These are phyloP conservation scores for Tribonema minus DNA, from an alignment of 108 stramenopile genomes.

Conservation along the genomic window DNA sequence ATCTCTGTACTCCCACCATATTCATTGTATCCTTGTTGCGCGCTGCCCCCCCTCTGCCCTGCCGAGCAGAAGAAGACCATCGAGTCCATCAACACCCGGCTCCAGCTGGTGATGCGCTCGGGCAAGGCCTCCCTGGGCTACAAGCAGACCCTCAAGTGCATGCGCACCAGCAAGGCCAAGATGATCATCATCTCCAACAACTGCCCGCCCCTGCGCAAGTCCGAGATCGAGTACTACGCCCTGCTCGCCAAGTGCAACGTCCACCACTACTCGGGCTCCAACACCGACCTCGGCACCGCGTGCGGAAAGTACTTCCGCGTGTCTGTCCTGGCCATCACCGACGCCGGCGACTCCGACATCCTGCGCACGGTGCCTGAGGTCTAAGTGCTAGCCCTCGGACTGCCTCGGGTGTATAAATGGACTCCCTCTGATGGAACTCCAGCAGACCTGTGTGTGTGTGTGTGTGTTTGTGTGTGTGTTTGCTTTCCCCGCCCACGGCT, in stretches of 20 bases:
- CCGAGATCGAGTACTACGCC: conserved; percentile 96
- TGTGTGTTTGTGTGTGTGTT: too few relatives aligned
- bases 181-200: conserved; percentile 92
- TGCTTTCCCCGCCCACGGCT: too few relatives aligned
- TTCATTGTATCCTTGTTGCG: too few relatives aligned
- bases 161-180: conserved; percentile 86
- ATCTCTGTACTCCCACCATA: too few relatives aligned
- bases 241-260: conserved; percentile 94
- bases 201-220: conserved; percentile 94
- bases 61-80: conserved; percentile 64
- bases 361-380: conserved; percentile 29
- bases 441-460: too few relatives aligned
- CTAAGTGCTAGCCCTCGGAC: too few relatives aligned
- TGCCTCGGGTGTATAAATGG: too few relatives aligned
- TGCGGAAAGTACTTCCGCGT: conserved; percentile 96
- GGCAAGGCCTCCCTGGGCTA: conserved; percentile 95
- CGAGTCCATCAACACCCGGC: conserved; percentile 95
- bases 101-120: conserved; percentile 98
- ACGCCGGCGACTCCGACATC: conserved; percentile 82
- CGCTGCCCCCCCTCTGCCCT: too few relatives aligned
- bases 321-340: conserved; percentile 78
- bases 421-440: too few relatives aligned
- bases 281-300: conserved; percentile 93
- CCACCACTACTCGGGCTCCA: conserved; percentile 92
- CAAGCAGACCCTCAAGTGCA: conserved; percentile 86